These are phyloP conservation scores for Mikania micrantha DNA, from an alignment of 129 eudicot species.

Conservation along the genomic window DNA sequence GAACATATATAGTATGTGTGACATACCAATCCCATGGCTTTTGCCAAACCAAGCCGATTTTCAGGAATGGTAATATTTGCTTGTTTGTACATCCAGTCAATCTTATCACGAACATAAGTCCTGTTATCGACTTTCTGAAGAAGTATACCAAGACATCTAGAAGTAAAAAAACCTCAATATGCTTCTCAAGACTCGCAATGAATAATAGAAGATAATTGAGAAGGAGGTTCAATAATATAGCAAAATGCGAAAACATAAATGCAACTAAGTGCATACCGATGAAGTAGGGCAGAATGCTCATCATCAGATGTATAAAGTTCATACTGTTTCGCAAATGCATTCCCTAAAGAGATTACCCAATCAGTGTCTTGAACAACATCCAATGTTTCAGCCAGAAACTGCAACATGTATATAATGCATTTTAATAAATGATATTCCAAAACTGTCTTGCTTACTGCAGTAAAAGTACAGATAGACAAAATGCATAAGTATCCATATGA, in stretches of 20 bases:
- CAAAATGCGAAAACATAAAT: slow-evolving; percentile 1
- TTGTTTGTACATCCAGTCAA: slow-evolving; percentile 86
- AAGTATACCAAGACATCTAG: slow-evolving; percentile 91
- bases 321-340: slow-evolving; percentile 83
- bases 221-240: background rate
- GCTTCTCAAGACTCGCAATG: slow-evolving; percentile 1
- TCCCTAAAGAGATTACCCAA: slow-evolving; percentile 83
- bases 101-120: slow-evolving; percentile 79
- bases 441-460: background rate
- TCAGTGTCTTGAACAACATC: slow-evolving; percentile 90
- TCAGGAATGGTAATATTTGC: slow-evolving; percentile 75
- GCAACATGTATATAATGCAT: slow-evolving; percentile 13
- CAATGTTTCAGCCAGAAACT: slow-evolving; percentile 95
- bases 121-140: slow-evolving; percentile 89
- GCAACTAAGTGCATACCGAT: slow-evolving; percentile 46
- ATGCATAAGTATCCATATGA: background rate
- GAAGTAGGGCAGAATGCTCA: slow-evolving; percentile 92
- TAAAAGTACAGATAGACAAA: background rate
- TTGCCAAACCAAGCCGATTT: slow-evolving; percentile 93
- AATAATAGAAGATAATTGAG: slow-evolving; percentile 1
- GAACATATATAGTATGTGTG: background rate
- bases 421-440: slow-evolving; percentile 1
- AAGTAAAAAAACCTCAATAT: slow-evolving; percentile 16
- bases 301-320: slow-evolving; percentile 85
- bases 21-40: slow-evolving; percentile 92